Evolutionary conservation across 1,284 basidiomycete species (phyloP).

Genomic region (Pterula multifida): DNA sequence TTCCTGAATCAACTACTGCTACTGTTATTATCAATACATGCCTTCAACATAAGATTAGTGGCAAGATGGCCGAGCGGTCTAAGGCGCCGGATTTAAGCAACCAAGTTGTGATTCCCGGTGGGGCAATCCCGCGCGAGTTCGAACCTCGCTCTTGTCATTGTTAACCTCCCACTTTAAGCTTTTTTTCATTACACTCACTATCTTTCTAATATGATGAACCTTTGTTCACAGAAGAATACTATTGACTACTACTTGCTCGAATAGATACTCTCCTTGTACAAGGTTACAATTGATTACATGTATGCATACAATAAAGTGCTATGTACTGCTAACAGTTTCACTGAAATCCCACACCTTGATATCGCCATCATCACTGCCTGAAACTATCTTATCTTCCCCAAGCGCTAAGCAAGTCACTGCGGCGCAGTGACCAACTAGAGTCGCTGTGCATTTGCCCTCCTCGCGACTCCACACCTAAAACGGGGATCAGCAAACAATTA

Average conservation of each 20-base stretch:
- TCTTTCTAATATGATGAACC: too few species aligned
- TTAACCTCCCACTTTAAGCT: too few species aligned
- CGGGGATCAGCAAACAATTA: background rate
- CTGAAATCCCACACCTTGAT: conserved; percentile 76
- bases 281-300: too few species aligned
- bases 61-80: conserved; percentile 5
- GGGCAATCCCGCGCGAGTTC: conserved; percentile 2
- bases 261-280: too few species aligned
- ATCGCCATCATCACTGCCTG: conserved; percentile 84
- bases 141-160: conserved; percentile 3
- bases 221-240: too few species aligned
- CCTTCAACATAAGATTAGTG: too few species aligned
- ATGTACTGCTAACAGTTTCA: background rate
- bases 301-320: too few species aligned
- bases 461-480: conserved; percentile 84
- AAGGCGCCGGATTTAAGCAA: conserved; percentile 3
- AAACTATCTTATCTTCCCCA: conserved; percentile 92
- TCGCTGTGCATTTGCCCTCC: conserved; percentile 79
- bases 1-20: too few species aligned
- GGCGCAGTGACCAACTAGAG: conserved; percentile 88
- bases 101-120: background rate
- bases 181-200: too few species aligned
- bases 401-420: conserved; percentile 88
- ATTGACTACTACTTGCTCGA: too few species aligned
- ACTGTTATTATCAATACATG: too few species aligned